phyloP scores from a whole-genome alignment of 148 eudicot genomes.

The Heliamphora exappendiculata region DNA sequence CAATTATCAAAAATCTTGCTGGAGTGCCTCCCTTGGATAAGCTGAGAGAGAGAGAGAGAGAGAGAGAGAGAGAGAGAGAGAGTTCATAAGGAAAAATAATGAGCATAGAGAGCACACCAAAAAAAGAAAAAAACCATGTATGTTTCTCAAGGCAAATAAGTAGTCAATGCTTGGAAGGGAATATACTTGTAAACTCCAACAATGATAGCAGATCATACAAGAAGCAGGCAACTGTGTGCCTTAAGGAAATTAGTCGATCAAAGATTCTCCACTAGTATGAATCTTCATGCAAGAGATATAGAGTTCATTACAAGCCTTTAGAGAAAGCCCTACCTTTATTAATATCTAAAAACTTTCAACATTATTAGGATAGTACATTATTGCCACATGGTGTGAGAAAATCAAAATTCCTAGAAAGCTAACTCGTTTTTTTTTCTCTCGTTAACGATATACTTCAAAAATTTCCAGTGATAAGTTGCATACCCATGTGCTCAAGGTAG shows the following conservation, averaged over 20 bases:
- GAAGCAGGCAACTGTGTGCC: no score
- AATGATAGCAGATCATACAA: no score
- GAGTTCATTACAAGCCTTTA: no score
- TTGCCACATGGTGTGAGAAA: not conserved
- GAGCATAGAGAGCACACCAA: not conserved
- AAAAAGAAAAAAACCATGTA: not conserved
- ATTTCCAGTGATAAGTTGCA: not conserved
- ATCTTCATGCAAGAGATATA: no score
- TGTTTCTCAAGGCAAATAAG: not conserved
- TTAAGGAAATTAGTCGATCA: no score
- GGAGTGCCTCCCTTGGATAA: constrained; percentile 36
- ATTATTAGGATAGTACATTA: not conserved
- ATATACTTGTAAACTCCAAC: not conserved
- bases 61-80: not conserved
- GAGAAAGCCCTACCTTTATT: no score
- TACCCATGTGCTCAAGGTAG: no score
- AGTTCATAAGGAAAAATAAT: not conserved
- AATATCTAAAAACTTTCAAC: no score
- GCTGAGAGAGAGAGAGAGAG: constrained; percentile 11
- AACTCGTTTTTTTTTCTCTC: not conserved
- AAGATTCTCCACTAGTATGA: no score
- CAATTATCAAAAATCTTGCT: constrained; percentile 32
- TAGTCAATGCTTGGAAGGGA: not conserved
- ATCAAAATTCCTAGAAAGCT: not conserved
- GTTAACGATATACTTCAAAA: not conserved